Percentiles rank a stretch among this genome's conserved stretches.
Evolutionary conservation across 2,329 filamentous ascomycete species (phyloP).

Genomic region (Pyrenochaeta sp.): DNA sequence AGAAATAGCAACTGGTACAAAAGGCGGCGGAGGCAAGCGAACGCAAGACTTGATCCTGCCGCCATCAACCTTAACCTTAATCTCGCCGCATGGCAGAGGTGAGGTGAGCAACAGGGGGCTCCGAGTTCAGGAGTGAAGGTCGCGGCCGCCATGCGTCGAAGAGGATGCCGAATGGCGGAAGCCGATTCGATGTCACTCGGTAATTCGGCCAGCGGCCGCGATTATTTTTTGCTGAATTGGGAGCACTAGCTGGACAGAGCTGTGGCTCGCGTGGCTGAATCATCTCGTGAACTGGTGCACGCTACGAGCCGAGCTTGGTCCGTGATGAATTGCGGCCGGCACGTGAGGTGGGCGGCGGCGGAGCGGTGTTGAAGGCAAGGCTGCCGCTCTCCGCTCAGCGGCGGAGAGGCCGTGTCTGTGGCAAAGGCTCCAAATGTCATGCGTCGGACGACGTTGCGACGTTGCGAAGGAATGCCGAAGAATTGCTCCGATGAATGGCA

Average conservation of each 20-base stretch:
- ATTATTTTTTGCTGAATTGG: constrained; percentile 26
- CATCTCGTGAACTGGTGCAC: constrained; percentile 12
- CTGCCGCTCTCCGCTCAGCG: constrained; percentile 2
- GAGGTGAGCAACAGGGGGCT: constrained; percentile 19
- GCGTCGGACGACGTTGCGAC: constrained; percentile 7
- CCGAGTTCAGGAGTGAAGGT: not conserved
- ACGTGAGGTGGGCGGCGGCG: constrained; percentile 10
- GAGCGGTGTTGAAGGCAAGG: constrained; percentile 6
- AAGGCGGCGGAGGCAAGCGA: constrained; percentile 23
- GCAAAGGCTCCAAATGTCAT: constrained; percentile 4
- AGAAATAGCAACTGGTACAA: constrained; percentile 33
- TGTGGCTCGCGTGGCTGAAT: constrained; percentile 23
- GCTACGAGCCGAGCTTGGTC: constrained; percentile 18
- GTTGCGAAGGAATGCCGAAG: constrained; percentile 1
- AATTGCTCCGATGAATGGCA: constrained; percentile 1
- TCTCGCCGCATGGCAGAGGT: constrained; percentile 15
- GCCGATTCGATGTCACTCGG: constrained; percentile 8
- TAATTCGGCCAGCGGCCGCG: constrained; percentile 6
- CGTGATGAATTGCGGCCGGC: constrained; percentile 9
- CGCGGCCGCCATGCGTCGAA: constrained; percentile 5
- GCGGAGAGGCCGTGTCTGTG: constrained; percentile 7
- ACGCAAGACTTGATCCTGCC: constrained; percentile 15
- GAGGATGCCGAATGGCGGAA: constrained; percentile 2
- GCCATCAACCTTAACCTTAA: constrained; percentile 30
- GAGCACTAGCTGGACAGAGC: constrained; percentile 10